Conservation (phyloP, 2,329 filamentous ascomycete genomes). For the Fusarium nurragi region DNA sequence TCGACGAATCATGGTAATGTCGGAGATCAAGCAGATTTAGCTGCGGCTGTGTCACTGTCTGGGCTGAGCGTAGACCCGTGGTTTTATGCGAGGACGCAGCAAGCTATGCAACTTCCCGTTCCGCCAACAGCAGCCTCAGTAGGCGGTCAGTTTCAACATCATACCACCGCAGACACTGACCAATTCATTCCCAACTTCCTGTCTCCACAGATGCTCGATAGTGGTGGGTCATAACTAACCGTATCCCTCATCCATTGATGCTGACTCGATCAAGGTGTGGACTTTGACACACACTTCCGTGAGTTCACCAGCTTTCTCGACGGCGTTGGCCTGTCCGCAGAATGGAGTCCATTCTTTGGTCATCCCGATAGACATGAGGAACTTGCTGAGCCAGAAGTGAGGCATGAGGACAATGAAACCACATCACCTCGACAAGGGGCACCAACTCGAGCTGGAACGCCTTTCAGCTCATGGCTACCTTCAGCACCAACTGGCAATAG, state of each 20-base stretch:
- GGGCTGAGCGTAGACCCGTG: constrained; percentile 3
- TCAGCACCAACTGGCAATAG: constrained; percentile 48
- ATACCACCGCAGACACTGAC: not conserved
- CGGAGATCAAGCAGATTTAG: not conserved
- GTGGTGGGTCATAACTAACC: not conserved
- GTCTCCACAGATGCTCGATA: constrained; percentile 11
- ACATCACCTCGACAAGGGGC: not conserved
- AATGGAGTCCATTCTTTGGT: constrained; percentile 53
- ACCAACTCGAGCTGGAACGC: constrained; percentile 40
- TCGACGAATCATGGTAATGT: not conserved
- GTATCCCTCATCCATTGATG: not conserved
- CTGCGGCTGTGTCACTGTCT: constrained; percentile 1
- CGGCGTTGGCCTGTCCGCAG: constrained; percentile 50
- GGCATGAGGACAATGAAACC: not conserved
- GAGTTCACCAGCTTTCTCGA: constrained; percentile 53
- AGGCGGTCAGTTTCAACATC: not conserved
- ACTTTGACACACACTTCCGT: constrained; percentile 48
- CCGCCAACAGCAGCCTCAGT: not conserved
- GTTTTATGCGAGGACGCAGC: constrained; percentile 9
- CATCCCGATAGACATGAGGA: constrained; percentile 29
- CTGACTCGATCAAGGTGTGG: constrained; percentile 2
- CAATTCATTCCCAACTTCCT: constrained; percentile 13
- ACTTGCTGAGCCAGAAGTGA: not conserved
- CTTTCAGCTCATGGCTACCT: constrained; percentile 52
- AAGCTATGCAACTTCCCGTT: constrained; percentile 3